These are phyloP conservation scores for Ophiostoma quercus DNA, from an alignment of 2,329 filamentous ascomycete species.

Conservation along the genomic window DNA sequence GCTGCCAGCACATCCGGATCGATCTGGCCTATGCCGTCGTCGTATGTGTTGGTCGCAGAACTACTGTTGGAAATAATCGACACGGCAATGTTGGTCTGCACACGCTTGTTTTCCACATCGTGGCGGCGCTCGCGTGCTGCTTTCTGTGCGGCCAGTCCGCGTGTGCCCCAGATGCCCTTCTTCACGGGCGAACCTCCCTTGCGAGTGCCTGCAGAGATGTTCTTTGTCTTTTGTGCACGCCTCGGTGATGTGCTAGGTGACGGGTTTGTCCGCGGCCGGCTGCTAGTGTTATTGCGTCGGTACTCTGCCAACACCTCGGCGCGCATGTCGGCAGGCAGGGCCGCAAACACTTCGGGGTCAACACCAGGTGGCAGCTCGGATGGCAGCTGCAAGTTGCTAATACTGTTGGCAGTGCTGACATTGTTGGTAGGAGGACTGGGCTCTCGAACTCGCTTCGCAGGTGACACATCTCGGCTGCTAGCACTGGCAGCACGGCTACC, in stretches of 20 bases:
- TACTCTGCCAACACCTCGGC: constrained; percentile 77
- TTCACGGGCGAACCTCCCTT: constrained; percentile 20
- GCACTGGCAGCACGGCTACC: neutral
- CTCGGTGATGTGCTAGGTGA: constrained; percentile 50
- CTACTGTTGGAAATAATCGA: constrained; percentile 30
- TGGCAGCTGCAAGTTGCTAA: neutral
- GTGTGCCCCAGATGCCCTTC: constrained; percentile 21
- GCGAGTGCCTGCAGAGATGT: neutral
- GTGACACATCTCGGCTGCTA: constrained; percentile 29
- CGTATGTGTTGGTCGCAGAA: constrained; percentile 26
- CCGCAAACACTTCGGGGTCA: constrained; percentile 76
- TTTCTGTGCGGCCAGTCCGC: constrained; percentile 16
- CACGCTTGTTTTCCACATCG: constrained; percentile 54
- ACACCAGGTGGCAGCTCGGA: constrained; percentile 63
- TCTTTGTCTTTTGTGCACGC: constrained; percentile 28
- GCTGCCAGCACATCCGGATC: constrained; percentile 15
- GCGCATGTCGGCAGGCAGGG: constrained; percentile 79
- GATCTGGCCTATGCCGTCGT: constrained; percentile 19
- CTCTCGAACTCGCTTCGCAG: constrained; percentile 32
- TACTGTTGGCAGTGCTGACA: neutral
- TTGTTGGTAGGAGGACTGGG: constrained; percentile 28
- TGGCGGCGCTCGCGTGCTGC: constrained; percentile 44
- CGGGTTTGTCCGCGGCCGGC: neutral
- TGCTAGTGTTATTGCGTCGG: constrained; percentile 32
- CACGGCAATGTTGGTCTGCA: constrained; percentile 64